A percentile compares a stretch with the other conserved stretches of the same genome.
phyloP scores from a whole-genome alignment of 306 rosid genomes.

The Dryas alaskensis region DNA sequence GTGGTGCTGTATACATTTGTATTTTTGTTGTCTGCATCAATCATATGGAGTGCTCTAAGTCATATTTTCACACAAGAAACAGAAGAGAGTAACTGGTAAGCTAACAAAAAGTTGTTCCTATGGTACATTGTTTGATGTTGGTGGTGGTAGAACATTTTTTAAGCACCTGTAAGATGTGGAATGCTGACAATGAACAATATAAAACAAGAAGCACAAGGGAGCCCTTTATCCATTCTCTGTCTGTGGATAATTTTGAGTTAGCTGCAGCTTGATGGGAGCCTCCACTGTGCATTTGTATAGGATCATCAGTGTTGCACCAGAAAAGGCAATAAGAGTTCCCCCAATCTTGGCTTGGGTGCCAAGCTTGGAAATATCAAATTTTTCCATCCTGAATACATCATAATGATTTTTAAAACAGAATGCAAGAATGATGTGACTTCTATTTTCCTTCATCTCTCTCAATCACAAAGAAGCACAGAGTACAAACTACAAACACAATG shows the following conservation, averaged over 20 bases:
- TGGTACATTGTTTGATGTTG: too few species aligned
- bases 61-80: too few species aligned
- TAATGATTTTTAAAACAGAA: background rate
- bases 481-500: too few species aligned
- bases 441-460: too few species aligned
- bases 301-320: slow-evolving; percentile 24
- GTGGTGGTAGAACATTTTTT: background rate
- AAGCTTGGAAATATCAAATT: slow-evolving; percentile 1
- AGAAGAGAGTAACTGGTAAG: background rate
- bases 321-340: slow-evolving; percentile 23
- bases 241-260: background rate
- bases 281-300: slow-evolving; percentile 7
- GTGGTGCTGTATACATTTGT: slow-evolving; percentile 26
- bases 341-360: slow-evolving; percentile 18
- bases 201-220: slow-evolving; percentile 18
- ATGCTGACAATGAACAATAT: background rate
- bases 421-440: background rate
- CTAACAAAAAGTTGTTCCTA: background rate
- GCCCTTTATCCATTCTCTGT: slow-evolving; percentile 22
- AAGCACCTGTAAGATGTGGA: slow-evolving; percentile 20
- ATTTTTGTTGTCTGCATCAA: slow-evolving; percentile 20
- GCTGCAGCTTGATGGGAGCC: background rate
- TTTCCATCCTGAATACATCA: slow-evolving; percentile 21
- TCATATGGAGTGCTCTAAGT: background rate
- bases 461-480: too few species aligned